Conservation (phyloP, 106 monocot species). For the Allium fistulosum region DNA sequence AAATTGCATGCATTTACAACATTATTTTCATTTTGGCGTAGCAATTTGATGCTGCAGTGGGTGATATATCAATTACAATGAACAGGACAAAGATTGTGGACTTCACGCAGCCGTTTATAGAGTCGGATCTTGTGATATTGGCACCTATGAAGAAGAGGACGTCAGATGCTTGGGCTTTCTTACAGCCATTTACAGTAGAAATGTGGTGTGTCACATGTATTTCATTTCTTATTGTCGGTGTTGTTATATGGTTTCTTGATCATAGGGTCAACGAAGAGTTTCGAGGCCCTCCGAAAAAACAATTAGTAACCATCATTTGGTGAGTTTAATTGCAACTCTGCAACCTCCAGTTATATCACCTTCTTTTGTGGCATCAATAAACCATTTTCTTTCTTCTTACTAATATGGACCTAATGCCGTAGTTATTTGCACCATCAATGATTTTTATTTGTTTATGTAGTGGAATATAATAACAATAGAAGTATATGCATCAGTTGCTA, state of each 20-base stretch:
- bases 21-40: background rate
- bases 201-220: conserved; percentile 69
- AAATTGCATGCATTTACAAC: background rate
- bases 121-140: conserved; percentile 73
- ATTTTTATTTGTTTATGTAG: background rate
- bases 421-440: background rate
- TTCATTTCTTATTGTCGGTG: conserved; percentile 56
- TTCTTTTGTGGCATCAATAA: too few relatives aligned
- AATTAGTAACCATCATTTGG: conserved; percentile 64
- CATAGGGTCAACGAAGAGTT: conserved; percentile 82
- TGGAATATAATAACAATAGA: too few relatives aligned
- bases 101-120: conserved; percentile 76
- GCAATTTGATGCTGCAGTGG: conserved; percentile 74
- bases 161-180: conserved; percentile 65
- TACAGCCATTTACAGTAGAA: conserved; percentile 68
- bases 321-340: conserved; percentile 4
- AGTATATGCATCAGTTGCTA: too few relatives aligned
- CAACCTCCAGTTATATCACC: too few relatives aligned
- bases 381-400: too few relatives aligned
- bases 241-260: conserved; percentile 80
- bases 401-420: too few relatives aligned
- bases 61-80: conserved; percentile 65
- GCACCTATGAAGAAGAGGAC: conserved; percentile 29
- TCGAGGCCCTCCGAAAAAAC: conserved; percentile 72
- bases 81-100: conserved; percentile 63